Evolutionary conservation across 2,329 filamentous ascomycete genomes (phyloP).

Genomic region (Penicillium digitatum): DNA sequence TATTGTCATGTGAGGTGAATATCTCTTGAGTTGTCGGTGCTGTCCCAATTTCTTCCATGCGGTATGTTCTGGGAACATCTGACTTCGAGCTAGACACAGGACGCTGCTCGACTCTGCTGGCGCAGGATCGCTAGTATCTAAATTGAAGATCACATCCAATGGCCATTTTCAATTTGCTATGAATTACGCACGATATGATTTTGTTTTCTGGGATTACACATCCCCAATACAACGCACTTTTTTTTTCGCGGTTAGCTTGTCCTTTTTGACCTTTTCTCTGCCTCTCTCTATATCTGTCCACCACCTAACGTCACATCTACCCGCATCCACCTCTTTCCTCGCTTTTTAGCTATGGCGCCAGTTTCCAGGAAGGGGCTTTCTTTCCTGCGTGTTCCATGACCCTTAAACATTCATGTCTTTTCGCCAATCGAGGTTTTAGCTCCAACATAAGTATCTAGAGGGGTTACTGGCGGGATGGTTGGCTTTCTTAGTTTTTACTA

Average conservation of each 20-base stretch:
- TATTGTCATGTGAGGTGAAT: constrained; percentile 58
- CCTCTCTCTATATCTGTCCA: background rate
- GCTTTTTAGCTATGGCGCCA: background rate
- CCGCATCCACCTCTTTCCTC: background rate
- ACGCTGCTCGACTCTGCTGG: constrained; percentile 2
- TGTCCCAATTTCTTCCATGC: background rate
- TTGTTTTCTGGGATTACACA: background rate
- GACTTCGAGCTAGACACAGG: background rate
- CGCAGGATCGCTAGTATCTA: constrained; percentile 16
- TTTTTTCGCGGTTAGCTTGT: background rate
- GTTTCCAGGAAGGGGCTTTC: background rate
- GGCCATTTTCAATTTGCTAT: background rate
- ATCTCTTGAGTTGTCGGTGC: background rate
- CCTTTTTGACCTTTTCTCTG: background rate
- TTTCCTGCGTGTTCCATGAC: background rate
- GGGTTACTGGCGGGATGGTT: background rate
- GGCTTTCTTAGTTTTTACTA: background rate
- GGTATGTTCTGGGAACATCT: constrained; percentile 1
- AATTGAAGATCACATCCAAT: background rate
- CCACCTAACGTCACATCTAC: background rate
- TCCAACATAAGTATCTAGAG: background rate
- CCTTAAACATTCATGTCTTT: background rate
- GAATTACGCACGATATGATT: constrained; percentile 5
- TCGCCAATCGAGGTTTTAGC: background rate
- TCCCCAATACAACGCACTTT: background rate